A percentile compares a stretch with the other conserved stretches of the same genome.
These are phyloP conservation scores for Neodidymelliopsis sp. DNA, from an alignment of 2,329 filamentous ascomycete genomes.

Conservation along the genomic window DNA sequence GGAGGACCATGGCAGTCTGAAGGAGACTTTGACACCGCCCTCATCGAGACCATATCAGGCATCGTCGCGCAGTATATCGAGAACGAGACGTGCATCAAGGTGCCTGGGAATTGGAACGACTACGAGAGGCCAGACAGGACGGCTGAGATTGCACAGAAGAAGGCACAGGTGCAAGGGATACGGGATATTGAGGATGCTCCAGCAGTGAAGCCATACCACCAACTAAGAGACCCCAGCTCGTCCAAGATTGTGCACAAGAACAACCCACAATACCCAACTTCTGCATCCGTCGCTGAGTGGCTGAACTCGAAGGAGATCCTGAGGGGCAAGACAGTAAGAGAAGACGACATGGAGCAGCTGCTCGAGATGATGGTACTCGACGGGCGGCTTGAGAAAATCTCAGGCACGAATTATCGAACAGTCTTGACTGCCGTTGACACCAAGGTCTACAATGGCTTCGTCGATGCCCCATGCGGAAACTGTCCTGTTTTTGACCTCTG, in stretches of 20 bases:
- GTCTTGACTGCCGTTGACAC: conserved; percentile 51
- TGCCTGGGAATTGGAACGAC: conserved; percentile 52
- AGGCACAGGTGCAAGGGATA: conserved; percentile 42
- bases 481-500: conserved; percentile 96
- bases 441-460: conserved; percentile 75
- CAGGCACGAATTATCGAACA: conserved; percentile 59
- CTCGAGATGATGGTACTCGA: conserved; percentile 91
- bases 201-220: conserved; percentile 34
- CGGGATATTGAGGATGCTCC: conserved; percentile 46
- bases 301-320: conserved; percentile 75
- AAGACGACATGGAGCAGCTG: conserved; percentile 82
- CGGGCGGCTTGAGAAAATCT: conserved; percentile 74
- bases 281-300: conserved; percentile 76
- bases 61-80: conserved; percentile 79
- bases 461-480: conserved; percentile 86
- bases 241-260: conserved; percentile 61
- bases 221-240: conserved; percentile 30
- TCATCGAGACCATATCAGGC: conserved; percentile 79
- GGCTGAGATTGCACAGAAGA: conserved; percentile 46
- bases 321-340: conserved; percentile 68
- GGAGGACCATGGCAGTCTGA: conserved; percentile 96
- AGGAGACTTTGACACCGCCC: conserved; percentile 84
- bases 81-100: conserved; percentile 72
- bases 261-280: conserved; percentile 81
- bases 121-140: conserved; percentile 47